Evolutionary conservation across 345 rosid genomes (phyloP), one percentile per base, ranked within the genome.

Genomic region (Ceriops tagal): DNA sequence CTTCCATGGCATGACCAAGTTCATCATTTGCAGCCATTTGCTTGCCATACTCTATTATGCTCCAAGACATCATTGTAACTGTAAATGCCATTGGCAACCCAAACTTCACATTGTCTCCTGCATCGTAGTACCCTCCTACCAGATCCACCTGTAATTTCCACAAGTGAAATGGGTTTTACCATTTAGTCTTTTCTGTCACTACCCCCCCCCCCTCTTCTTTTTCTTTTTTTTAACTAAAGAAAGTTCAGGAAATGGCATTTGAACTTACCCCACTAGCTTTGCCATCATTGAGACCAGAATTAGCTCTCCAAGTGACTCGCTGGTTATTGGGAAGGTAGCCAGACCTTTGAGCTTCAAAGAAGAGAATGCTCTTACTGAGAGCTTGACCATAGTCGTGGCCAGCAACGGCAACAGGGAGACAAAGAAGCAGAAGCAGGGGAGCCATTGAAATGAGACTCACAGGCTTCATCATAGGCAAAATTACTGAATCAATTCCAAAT

Each of bases 41-140:
- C 58, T 83, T 83, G 0, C 97, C 96, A 63, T 92, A 92, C 73
- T 95, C 99, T 30, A 95, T 84, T 21, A 95, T 86, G 72, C 99
- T 89, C 99, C 99, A 95, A 0, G 99, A 91, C 97, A 92, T 88
- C 98, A 95, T 92, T 20, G 99, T 95, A 55, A 95, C 75, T 13
- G 99, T 95, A 73, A 95, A 95, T 1, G 99, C 99, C 99, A 95
- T 92, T 35, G 99, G 99, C 3, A 95, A 81, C 1, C 99, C 99
- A 68, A 95, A 95, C 85, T 95, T 95, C 78, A 95, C 99, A 78
- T 95, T 95, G 82, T 95, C 99, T 74, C 99, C 99, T 46, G 99
- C 99, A 74, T 96, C 99, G 64, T 96, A 90, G 80, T 96, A 96
- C 43, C 99, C 99, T 69, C 99, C 99, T 0, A 89, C 93, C 30